Evolutionary conservation across 805 yeast genomes (phyloP), one percentile per base, ranked within the genome.

Genomic region (Candida maltosa): DNA sequence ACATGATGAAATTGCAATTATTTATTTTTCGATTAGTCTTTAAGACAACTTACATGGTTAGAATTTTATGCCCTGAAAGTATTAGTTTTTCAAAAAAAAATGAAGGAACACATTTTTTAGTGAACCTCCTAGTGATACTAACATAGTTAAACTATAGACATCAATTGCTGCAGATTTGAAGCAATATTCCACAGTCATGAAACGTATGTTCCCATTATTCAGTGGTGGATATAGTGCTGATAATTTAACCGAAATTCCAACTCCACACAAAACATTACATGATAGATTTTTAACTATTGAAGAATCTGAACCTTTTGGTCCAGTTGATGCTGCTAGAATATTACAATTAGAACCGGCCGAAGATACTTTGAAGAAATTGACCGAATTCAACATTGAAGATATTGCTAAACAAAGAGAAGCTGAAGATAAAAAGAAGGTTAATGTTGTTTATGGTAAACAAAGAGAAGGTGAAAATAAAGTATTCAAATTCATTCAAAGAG

Each of bases 251-350:
- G 96, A 91, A 69, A 86, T 89, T 68, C 96, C 96, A 22, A 79
- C 85, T 34, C 95, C 96, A 21, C 75, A 78, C 45, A 86, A 83
- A 61, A 84, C 95, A 2, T 69, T 82, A 44, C 79, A 78, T 44
- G 87, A 94, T 45, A 72, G 91, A 45, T 89, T 89, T 68, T 62
- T 87, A 54, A 83, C 95, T 9, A 81, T 91, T 56, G 91, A 96
- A 7, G 98, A 91, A 63, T 80, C 88, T 18, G 95, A 88, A 65
- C 95, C 96, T 7, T 89, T 91, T 56, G 96, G 96, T 5, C 95
- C 97, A 4, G 73, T 88, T 5, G 97, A 93, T 54, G 97, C 98
- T 10, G 96, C 98, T 32, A 69, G 78, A 38, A 75, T 83, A 26
- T 76, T 87, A 44, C 88, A 75, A 28, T 70, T 91, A 45, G 89